A percentile compares a stretch with the other conserved stretches of the same genome.
Conservation (phyloP, 2,329 filamentous ascomycete genomes). For the Myrmaecium sp. region DNA sequence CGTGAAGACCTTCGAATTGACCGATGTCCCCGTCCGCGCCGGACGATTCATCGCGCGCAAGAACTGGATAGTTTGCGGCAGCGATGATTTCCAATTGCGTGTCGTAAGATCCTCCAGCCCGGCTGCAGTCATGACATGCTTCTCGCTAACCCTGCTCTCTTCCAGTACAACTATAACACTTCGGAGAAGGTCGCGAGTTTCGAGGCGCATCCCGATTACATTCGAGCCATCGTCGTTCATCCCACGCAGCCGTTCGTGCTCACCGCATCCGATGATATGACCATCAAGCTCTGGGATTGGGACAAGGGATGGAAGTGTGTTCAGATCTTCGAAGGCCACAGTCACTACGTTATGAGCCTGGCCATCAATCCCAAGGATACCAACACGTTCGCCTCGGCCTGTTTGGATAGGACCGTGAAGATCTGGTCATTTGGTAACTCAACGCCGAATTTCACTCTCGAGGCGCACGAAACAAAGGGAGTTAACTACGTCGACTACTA, state of each 20-base stretch:
- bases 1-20: constrained; percentile 97
- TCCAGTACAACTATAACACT: constrained; percentile 99
- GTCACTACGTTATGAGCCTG: constrained; percentile 91
- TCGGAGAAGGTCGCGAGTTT: constrained; percentile 96
- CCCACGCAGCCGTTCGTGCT: constrained; percentile 90
- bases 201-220: constrained; percentile 96
- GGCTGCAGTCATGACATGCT: background rate
- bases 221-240: constrained; percentile 89
- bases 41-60: constrained; percentile 93
- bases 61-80: constrained; percentile 97
- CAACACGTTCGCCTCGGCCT: constrained; percentile 83
- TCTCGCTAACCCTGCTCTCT: background rate
- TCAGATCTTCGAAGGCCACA: constrained; percentile 90
- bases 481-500: constrained; percentile 95
- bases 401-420: constrained; percentile 90
- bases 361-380: constrained; percentile 80
- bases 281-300: constrained; percentile 96
- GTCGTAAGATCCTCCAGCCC: no score
- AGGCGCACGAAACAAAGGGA: constrained; percentile 92
- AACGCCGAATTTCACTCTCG: constrained; percentile 90
- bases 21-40: constrained; percentile 92
- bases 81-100: constrained; percentile 74
- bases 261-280: constrained; percentile 92
- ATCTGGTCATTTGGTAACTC: constrained; percentile 92
- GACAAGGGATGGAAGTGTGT: constrained; percentile 97